Base-by-base conservation (phyloP, 2,329 filamentous ascomycete genomes). In the Ophiosphaerella narmari region DNA sequence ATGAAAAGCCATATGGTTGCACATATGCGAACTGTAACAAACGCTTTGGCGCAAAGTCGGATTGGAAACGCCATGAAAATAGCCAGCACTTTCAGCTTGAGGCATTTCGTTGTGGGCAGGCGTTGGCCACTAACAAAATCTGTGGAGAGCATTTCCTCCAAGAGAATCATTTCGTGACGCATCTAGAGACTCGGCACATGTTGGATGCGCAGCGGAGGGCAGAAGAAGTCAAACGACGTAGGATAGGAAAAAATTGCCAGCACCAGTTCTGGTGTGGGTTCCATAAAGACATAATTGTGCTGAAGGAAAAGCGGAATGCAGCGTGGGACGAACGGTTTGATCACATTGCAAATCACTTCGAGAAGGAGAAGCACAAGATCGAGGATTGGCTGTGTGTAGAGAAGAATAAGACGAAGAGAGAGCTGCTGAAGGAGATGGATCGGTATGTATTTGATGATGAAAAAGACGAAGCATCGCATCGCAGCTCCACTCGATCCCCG, bases 41-140 rank as follows among this genome's bases (percentile, higher is more conserved):
- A 65, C 78, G 69, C 0, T 96, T 96, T 60, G 92, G 92, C n/a
- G 92, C 89, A 71, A 96, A 96, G 68, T 92, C 91, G 51, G 92
- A 97, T 72, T 97, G 86, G 92, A 96, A 95, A 68, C 85, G 92
- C 1, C 92, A 97, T 65, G 93, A 97, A 66, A 88, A 85, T 57
- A 85, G 83, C 13, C 88, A 93, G 64, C 91, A 96, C 68, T 85
- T 83, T 53, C 83, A 88, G 50, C 71, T 82, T 5, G 87, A 91
- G 63, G 80, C 81, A 40, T 96, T 89, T 86, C 83, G 82, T 26
- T 96, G 91, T 66, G 77, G 82, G 26, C 64, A 52, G 5, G 18
- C 16, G 1, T 42, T 39, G 11, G 9, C 46, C 1, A 14, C 39
- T 4, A 40, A 48, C 16, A 46, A 39, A 12, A 32, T 44, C 4